Conservation (phyloP, 352 stramenopile species). For the Phytophthora colocasiae region DNA sequence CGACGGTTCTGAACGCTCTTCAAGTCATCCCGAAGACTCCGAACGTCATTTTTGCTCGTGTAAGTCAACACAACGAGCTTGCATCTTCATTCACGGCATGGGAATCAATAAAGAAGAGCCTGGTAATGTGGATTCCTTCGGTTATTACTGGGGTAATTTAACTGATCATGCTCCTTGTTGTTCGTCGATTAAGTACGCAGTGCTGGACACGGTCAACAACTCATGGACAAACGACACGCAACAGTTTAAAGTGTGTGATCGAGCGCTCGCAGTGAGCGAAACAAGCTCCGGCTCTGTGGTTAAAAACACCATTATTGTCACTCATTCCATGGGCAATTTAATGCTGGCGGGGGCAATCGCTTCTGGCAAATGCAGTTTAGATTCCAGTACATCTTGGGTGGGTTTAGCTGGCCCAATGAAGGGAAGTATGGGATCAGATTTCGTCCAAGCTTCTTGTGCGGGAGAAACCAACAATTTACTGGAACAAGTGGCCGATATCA, state of each 20-base stretch:
- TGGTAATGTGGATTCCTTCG: too few species aligned
- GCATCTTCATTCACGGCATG: too few species aligned
- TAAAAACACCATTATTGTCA: constrained; percentile 39
- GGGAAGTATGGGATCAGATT: constrained; percentile 51
- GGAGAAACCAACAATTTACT: constrained; percentile 23
- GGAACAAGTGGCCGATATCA: constrained; percentile 31
- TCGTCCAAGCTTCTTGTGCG: constrained; percentile 38
- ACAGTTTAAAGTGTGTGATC: neutral
- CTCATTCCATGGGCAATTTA: constrained; percentile 54
- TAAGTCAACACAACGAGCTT: too few species aligned
- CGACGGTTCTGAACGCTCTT: too few species aligned
- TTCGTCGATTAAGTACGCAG: neutral
- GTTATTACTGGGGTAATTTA: neutral
- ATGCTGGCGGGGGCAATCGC: constrained; percentile 41
- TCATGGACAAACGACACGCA: neutral
- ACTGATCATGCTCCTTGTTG: neutral
- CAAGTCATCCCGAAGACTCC: too few species aligned
- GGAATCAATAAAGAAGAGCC: too few species aligned
- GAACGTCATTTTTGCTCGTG: too few species aligned
- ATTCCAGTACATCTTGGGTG: constrained; percentile 39
- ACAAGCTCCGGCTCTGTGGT: constrained; percentile 20
- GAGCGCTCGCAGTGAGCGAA: neutral
- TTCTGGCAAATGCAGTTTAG: constrained; percentile 43
- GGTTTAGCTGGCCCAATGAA: constrained; percentile 41
- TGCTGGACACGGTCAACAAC: neutral